Conservation (phyloP, 805 yeast genomes). For the Metschnikowia colocasiae region DNA sequence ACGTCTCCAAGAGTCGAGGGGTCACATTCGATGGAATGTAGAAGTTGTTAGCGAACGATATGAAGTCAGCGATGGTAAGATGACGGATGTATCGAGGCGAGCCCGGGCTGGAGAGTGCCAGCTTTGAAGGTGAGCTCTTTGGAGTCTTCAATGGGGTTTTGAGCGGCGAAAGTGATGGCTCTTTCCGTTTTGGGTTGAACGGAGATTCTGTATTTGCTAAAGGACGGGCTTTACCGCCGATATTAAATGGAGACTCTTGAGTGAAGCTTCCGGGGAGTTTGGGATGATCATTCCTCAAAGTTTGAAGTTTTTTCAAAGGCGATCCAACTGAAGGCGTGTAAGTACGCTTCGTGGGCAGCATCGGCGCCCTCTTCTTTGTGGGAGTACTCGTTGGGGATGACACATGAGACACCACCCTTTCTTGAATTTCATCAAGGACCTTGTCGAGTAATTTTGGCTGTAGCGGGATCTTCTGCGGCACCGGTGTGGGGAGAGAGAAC, state of each 20-base stretch:
- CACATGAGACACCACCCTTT: conserved; percentile 31
- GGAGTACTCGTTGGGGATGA: conserved; percentile 21
- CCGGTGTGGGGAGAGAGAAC: conserved; percentile 48
- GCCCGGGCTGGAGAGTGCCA: background rate
- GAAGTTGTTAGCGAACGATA: conserved; percentile 57
- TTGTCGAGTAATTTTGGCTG: conserved; percentile 44
- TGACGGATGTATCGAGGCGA: conserved; percentile 16
- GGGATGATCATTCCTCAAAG: conserved; percentile 16
- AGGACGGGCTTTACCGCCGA: background rate
- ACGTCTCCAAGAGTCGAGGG: conserved; percentile 47
- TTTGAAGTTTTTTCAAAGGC: conserved; percentile 36
- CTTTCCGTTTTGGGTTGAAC: conserved; percentile 8
- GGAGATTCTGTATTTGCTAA: conserved; percentile 13
- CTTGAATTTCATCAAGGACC: conserved; percentile 45
- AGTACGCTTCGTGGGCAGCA: conserved; percentile 15
- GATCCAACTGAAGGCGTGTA: conserved; percentile 35
- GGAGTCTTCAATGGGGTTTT: conserved; percentile 23
- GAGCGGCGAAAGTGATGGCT: background rate
- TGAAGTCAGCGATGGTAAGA: conserved; percentile 33
- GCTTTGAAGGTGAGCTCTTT: conserved; percentile 8
- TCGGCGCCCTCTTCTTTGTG: conserved; percentile 8
- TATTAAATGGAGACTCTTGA: conserved; percentile 13
- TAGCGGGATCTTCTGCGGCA: conserved; percentile 52
- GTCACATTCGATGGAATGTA: conserved; percentile 56
- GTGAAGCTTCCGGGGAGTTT: conserved; percentile 3